A percentile compares a stretch with the other conserved stretches of the same genome.
Conservation (phyloP, 2,329 filamentous ascomycete species). For the Exophiala sp. region DNA sequence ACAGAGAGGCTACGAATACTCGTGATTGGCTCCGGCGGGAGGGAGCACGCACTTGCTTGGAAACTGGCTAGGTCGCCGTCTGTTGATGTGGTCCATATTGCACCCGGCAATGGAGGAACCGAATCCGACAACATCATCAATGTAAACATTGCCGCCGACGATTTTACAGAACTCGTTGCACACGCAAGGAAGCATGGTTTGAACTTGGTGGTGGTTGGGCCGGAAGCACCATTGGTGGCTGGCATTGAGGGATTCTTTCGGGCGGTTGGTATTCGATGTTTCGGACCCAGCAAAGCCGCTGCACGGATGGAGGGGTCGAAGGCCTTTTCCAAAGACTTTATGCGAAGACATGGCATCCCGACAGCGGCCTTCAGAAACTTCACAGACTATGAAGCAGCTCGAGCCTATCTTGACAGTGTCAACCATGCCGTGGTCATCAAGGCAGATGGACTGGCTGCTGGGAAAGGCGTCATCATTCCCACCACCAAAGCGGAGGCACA, state of each 20-base stretch:
- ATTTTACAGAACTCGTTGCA: slow-evolving; percentile 70
- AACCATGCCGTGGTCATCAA: slow-evolving; percentile 82
- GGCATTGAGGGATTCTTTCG: slow-evolving; percentile 82
- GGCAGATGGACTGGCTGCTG: slow-evolving; percentile 82
- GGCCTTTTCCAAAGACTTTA: slow-evolving; percentile 96
- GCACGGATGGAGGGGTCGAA: slow-evolving; percentile 94
- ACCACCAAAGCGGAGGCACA: slow-evolving; percentile 75
- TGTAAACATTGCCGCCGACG: slow-evolving; percentile 63
- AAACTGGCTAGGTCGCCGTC: slow-evolving; percentile 77
- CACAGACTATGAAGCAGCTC: slow-evolving; percentile 64
- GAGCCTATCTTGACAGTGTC: slow-evolving; percentile 65
- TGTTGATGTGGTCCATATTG: slow-evolving; percentile 66
- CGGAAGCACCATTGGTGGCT: slow-evolving; percentile 87
- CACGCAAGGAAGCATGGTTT: slow-evolving; percentile 68
- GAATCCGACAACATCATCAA: slow-evolving; percentile 61
- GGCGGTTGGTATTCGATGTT: slow-evolving; percentile 67
- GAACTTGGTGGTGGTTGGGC: slow-evolving; percentile 82
- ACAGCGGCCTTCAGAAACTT: slow-evolving; percentile 92
- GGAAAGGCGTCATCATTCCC: slow-evolving; percentile 92
- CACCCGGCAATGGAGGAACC: slow-evolving; percentile 82
- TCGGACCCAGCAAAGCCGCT: slow-evolving; percentile 78
- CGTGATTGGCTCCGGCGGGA: slow-evolving; percentile 85
- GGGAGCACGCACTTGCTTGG: slow-evolving; percentile 93
- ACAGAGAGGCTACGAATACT: slow-evolving; percentile 60
- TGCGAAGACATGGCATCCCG: slow-evolving; percentile 82